Evolutionary conservation across 2,329 filamentous ascomycete genomes (phyloP), one percentile per base, ranked within the genome.

Genomic region (Pseudonectria foliicola): DNA sequence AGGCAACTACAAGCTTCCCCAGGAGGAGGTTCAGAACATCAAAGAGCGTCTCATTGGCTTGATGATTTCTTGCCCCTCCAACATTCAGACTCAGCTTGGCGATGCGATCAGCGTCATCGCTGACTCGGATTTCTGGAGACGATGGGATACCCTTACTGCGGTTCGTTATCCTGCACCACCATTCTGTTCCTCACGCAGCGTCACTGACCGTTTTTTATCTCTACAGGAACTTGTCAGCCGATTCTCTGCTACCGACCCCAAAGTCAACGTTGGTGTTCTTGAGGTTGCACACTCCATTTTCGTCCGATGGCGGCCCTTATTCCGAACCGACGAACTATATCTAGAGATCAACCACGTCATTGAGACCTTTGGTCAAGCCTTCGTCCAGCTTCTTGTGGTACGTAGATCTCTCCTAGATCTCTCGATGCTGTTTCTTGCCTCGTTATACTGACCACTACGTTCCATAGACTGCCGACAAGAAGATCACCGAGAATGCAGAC

Each of bases 201-300:
- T 18, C 7, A n/a, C 7, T 10, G 14, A 16, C 18, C n/a, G 31
- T 54, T 18, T 46, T 38, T 13, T 7, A 18, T 7, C 13, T 4
- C 10, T 48, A 11, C 42, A 85, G 75, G 89, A 98, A 61, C 80
- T 98, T 39, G 88, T 95, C 48, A 85, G 82, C 31, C 81, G 89
- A 31, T 76, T 98, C 44, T 90, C 87, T 3, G 72, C 82, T 10
- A 80, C 83, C 49, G 85, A 96, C 58, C 78, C 82, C 40, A 80
- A 82, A 46, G 73, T 88, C 59, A 98, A 96, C 63, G 86, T 89
- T 52, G 93, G 92, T 47, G 92, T 98, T 13, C 71, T 98, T 41
- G 88, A 95, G 63, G 92, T 98, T 29, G 93, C 93, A 49, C 92
- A 98, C 64, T 96, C 92, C 31, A 96, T 98, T 52, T 98, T 96